Evolutionary conservation across 257 asterid genomes (phyloP).

Genomic region (Echites panduratus): DNA sequence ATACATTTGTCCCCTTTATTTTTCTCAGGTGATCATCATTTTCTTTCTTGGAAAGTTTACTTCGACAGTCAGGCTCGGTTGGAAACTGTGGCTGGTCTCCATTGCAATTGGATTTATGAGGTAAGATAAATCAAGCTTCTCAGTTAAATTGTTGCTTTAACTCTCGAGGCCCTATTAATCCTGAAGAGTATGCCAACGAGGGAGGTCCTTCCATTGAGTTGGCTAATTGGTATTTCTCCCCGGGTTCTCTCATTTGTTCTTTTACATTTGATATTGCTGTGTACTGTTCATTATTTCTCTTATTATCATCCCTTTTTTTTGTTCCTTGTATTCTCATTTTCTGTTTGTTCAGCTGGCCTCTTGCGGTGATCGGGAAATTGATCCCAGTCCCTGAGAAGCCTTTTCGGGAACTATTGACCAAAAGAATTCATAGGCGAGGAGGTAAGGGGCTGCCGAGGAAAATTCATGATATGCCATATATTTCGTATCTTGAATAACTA

Average conservation of each 20-base stretch:
- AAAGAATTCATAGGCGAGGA: conserved; percentile 12
- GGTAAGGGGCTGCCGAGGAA: background rate
- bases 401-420: conserved; percentile 15
- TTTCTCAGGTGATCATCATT: conserved; percentile 62
- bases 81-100: conserved; percentile 94
- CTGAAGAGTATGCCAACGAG: too few relatives aligned
- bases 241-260: background rate
- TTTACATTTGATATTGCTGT: background rate
- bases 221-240: background rate
- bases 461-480: background rate
- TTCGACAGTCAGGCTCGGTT: conserved; percentile 62
- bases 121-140: conserved; percentile 24
- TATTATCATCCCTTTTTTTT: background rate
- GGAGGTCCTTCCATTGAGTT: background rate
- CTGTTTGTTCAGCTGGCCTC: conserved; percentile 38
- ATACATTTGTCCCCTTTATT: background rate
- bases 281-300: background rate
- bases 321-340: background rate
- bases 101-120: conserved; percentile 63
- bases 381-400: conserved; percentile 39
- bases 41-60: conserved; percentile 79
- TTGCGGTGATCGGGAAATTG: conserved; percentile 37
- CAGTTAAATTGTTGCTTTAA: background rate
- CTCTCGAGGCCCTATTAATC: background rate
- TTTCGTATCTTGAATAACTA: background rate